phyloP scores from a whole-genome alignment of 805 yeast genomes.

The Candida suzukii region DNA sequence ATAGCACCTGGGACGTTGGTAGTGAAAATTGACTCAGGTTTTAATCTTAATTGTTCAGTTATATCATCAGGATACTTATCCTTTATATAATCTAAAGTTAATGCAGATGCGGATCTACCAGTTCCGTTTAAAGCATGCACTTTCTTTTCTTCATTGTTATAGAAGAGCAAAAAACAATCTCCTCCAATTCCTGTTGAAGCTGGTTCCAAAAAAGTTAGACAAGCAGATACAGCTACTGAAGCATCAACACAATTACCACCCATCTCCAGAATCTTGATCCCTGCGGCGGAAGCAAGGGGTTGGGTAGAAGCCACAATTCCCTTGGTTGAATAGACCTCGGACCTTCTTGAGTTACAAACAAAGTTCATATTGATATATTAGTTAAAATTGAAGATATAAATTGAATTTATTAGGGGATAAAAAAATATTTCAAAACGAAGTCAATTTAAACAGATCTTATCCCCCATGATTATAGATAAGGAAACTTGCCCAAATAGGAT shows the following conservation, averaged over 20 bases:
- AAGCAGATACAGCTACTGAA: conserved; percentile 52
- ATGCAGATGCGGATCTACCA: conserved; percentile 55
- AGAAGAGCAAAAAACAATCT: conserved; percentile 59
- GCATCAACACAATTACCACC: conserved; percentile 77
- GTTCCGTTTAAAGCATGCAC: conserved; percentile 71
- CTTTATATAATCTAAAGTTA: conserved; percentile 41
- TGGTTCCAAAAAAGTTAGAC: conserved; percentile 49
- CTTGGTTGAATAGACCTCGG: conserved; percentile 64
- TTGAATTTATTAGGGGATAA: too few species aligned
- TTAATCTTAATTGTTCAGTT: conserved; percentile 39
- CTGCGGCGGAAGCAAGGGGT: conserved; percentile 72
- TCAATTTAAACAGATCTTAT: too few species aligned
- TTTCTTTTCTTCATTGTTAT: conserved; percentile 38
- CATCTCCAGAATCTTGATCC: conserved; percentile 50
- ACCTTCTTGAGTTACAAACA: conserved; percentile 46
- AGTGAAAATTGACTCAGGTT: conserved; percentile 44
- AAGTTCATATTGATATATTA: neutral
- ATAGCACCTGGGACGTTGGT: conserved; percentile 76
- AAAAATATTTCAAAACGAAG: too few species aligned
- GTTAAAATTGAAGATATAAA: too few species aligned
- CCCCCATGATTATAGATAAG: too few species aligned
- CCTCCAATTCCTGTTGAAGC: conserved; percentile 62
- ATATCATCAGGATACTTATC: conserved; percentile 33
- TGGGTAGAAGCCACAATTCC: conserved; percentile 75
- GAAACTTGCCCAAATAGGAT: too few species aligned